A percentile compares a stretch with the other conserved stretches of the same genome.
Evolutionary conservation across 1,284 basidiomycete species (phyloP).

Genomic region (Trichosporon faecale): DNA sequence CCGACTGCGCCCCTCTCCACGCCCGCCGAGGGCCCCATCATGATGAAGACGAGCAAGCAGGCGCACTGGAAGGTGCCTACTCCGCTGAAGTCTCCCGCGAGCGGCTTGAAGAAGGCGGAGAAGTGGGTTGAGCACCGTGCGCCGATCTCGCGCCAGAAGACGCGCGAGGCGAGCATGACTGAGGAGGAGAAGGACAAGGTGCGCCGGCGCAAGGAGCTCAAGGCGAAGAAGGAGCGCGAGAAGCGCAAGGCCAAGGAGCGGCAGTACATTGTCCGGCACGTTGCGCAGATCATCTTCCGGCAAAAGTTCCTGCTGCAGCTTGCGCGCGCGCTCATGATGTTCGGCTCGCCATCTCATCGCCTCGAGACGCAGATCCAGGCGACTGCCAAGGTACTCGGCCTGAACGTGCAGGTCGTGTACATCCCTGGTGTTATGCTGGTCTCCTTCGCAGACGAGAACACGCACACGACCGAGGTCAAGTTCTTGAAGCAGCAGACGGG

Average conservation of each 20-base stretch:
- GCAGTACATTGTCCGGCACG: conserved; percentile 81
- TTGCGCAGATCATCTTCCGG: conserved; percentile 78
- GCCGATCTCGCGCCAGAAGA: background rate
- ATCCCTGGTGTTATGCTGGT: conserved; percentile 78
- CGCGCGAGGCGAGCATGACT: conserved; percentile 20
- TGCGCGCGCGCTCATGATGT: conserved; percentile 89
- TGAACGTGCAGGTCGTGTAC: conserved; percentile 80
- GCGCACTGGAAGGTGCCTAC: conserved; percentile 13
- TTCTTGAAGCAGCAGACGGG: conserved; percentile 73
- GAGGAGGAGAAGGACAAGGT: conserved; percentile 46
- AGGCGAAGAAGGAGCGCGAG: conserved; percentile 53
- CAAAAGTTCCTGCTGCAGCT: conserved; percentile 90
- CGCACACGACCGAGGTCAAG: conserved; percentile 81
- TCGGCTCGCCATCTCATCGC: conserved; percentile 84
- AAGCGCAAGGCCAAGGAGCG: conserved; percentile 58
- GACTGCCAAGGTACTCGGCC: conserved; percentile 78
- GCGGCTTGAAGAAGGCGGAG: conserved; percentile 36
- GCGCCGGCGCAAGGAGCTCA: conserved; percentile 50
- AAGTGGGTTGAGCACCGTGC: conserved; percentile 37
- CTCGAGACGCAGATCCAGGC: conserved; percentile 82
- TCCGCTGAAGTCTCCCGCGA: conserved; percentile 30
- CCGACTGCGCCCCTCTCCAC: background rate
- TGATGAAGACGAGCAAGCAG: conserved; percentile 33
- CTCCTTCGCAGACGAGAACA: conserved; percentile 75
- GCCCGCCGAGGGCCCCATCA: conserved; percentile 13